phyloP scores from a whole-genome alignment of 106 monocot genomes.

The Vanilla planifolia region DNA sequence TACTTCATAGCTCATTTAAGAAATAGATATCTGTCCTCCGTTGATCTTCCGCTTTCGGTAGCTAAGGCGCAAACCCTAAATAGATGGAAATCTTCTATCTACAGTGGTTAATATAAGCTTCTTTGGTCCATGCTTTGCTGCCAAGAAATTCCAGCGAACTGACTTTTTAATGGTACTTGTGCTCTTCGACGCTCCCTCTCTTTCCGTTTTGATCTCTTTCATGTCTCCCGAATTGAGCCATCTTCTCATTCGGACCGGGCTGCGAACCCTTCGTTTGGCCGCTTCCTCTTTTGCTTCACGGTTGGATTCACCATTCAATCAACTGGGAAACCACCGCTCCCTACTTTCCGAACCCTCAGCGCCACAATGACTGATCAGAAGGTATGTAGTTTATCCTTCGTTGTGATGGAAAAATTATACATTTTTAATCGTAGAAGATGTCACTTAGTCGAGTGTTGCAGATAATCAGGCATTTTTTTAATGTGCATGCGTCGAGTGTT shows the following conservation, averaged over 20 bases:
- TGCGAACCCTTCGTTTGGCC: not conserved
- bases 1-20: too few species aligned
- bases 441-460: too few species aligned
- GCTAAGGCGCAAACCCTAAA: too few species aligned
- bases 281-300: not conserved
- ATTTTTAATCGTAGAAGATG: not conserved
- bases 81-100: too few species aligned
- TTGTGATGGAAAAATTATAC: too few species aligned
- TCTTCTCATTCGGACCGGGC: slow-evolving; percentile 3
- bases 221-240: slow-evolving; percentile 5
- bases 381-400: not conserved
- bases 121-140: slow-evolving; percentile 6
- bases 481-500: not conserved
- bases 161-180: slow-evolving; percentile 1
- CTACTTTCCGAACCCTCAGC: not conserved
- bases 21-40: too few species aligned
- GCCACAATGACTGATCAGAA: slow-evolving; percentile 10
- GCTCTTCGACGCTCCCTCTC: not conserved
- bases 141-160: not conserved
- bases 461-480: too few species aligned
- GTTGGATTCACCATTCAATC: not conserved
- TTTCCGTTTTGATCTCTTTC: slow-evolving; percentile 3
- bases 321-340: not conserved
- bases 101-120: not conserved
- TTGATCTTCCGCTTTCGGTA: too few species aligned